phyloP scores from a whole-genome alignment of 2,329 filamentous ascomycete species.

The Verticillium albo-atrum region DNA sequence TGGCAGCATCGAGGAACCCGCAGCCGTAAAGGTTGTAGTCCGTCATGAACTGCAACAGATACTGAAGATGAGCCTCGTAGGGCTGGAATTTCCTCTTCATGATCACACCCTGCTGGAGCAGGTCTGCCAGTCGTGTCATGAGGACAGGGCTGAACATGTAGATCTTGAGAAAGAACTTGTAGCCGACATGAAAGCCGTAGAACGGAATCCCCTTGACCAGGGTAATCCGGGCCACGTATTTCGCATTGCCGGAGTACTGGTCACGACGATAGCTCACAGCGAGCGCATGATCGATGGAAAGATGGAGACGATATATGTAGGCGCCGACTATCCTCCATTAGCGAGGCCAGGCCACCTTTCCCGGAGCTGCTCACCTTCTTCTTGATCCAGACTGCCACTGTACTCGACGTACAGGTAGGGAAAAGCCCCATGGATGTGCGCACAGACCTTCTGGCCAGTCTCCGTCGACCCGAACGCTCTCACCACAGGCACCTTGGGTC shows the following conservation, averaged over 20 bases:
- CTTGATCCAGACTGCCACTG: conserved; percentile 59
- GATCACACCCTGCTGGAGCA: conserved; percentile 83
- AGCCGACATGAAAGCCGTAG: conserved; percentile 93
- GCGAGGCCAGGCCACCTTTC: not conserved
- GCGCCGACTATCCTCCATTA: conserved; percentile 54
- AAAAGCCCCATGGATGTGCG: conserved; percentile 91
- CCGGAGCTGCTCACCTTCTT: conserved; percentile 55
- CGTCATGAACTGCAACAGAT: conserved; percentile 93
- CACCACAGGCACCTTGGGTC: conserved; percentile 77
- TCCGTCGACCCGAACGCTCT: conserved; percentile 90
- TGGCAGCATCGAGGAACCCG: conserved; percentile 71
- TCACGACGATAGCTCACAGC: conserved; percentile 80
- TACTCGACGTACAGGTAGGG: conserved; percentile 95
- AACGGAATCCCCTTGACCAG: conserved; percentile 92
- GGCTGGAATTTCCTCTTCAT: conserved; percentile 83
- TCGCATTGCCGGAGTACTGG: conserved; percentile 59
- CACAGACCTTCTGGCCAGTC: conserved; percentile 92
- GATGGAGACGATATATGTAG: conserved; percentile 73
- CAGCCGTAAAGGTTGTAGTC: conserved; percentile 98
- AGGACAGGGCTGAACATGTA: conserved; percentile 86
- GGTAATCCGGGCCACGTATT: conserved; percentile 84
- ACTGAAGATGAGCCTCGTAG: conserved; percentile 91
- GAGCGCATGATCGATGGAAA: conserved; percentile 87
- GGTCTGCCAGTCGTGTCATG: conserved; percentile 82
- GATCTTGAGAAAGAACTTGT: conserved; percentile 86